These are phyloP conservation scores for Daucus carota DNA, from an alignment of 129 eudicot genomes.

Conservation along the genomic window DH1_v3.0 NC_030388.2:25048001-25048500, in stretches of 20 bases:
- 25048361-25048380: neutral
- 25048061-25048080: conserved; percentile 15
- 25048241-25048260: conserved; percentile 1
- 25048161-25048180: neutral
- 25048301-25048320: neutral
- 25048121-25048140: neutral
- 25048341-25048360: neutral
- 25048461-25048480: neutral
- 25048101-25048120: neutral
- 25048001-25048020: conserved; percentile 44
- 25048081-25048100: neutral
- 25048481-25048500: neutral
- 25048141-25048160: neutral
- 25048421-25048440: neutral
- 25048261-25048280: neutral
- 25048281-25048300: neutral
- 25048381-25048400: neutral
- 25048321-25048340: conserved; percentile 4
- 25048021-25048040: conserved; percentile 14
- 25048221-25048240: neutral
- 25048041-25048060: conserved; percentile 9
- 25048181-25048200: neutral
- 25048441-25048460: conserved; percentile 1
- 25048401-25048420: neutral
- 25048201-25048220: neutral